Evolutionary conservation across 305 asterid genomes (phyloP), one percentile per base, ranked within the genome.

Genomic region (Euphrasia arctica): DNA sequence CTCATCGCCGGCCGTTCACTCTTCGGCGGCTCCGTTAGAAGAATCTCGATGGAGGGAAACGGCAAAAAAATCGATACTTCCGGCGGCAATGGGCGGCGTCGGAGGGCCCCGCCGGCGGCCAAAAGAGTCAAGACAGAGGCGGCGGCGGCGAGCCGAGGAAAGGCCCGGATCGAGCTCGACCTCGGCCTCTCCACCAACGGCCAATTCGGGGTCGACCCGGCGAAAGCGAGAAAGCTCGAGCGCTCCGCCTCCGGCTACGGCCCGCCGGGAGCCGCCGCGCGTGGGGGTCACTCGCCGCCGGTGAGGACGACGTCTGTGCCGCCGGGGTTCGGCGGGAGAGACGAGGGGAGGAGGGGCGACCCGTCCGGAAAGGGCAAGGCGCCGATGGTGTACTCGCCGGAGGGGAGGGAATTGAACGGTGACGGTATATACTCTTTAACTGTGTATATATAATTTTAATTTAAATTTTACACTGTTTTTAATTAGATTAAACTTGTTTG

Each of bases 151-250:
- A 50, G 1, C 56, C 4, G 15, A 2, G 28, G 28, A 1, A 18
- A 18, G 9, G 22, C 6, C 1, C 2, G 22, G 54, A 22, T 51
- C 29, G 31, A 51, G 57, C 57, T 51, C 9, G 27, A 22, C 32
- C 27, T 51, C 12, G 57, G 32, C 57, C 57, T 51, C 29, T 51
- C 57, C 5, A 15, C 25, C 29, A 51, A 51, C 57, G 31, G 57
- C 29, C 28, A 2, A 9, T 51, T 51, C 31, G 31, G 57, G 4
- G 57, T 51, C 12, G n/a, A 18, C 57, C 57, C 32, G 11, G 5
- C 29, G 12, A 13, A 11, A 9, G 25, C 25, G 29, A 51, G 25
- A 4, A 7, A 0, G 12, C 57, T 51, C 12, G 11, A 18, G n/a
- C 57, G 57, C 31, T 51, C 56, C 31, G 57, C 57, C 57, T 25